Base-by-base conservation (phyloP, 495 filamentous ascomycete genomes). In the Penicillium riverlandense region DNA sequence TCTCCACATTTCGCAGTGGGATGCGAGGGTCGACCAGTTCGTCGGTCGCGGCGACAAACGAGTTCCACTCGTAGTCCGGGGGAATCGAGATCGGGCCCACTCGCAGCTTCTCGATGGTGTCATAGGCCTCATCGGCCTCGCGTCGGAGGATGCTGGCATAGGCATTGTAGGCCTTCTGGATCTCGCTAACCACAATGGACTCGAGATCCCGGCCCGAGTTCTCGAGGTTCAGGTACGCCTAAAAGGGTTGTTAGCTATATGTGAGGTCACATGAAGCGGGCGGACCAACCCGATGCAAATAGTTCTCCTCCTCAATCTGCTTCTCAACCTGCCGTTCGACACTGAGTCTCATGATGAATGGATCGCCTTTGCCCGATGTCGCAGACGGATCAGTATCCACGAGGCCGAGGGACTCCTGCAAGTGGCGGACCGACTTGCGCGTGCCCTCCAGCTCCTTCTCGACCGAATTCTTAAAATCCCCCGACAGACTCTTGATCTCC, bases 281-380 rank as follows among this genome's bases (percentile, higher is more conserved):
- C 10, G 12, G 7, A 57, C 71, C 57, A 73, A 94, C 90, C 70
- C 90, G 77, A 58, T 97, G 92, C 34, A 97, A 58, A 54, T 97
- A 97, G 54, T 96, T 98, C 63, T 98, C 92, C 55, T 98, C 92
- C 57, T 95, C 88, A 35, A 98, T 83, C 58, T 97, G 92, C 52
- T 77, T 84, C 55, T 91, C 90, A 15, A 98, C 70, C 63, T 95
- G 89, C 27, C 82, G 78, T 61, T 97, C 91, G 0, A 95, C 90
- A 33, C 75, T 77, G 30, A 97, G 69, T 40, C 82, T 83, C 50
- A 96, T 67, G 13, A 98, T 77, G 57, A 89, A 97, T 13, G 92
- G 92, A 59, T 98, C 92, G 12, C 83, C 82, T 65, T 92, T 95
- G 13, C 90, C 90, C 4, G 81, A 80, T 8, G 82, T 82, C 44